These are phyloP conservation scores for Sphagnurus paluster DNA, from an alignment of 1,284 basidiomycete species.

Conservation along the genomic window DNA sequence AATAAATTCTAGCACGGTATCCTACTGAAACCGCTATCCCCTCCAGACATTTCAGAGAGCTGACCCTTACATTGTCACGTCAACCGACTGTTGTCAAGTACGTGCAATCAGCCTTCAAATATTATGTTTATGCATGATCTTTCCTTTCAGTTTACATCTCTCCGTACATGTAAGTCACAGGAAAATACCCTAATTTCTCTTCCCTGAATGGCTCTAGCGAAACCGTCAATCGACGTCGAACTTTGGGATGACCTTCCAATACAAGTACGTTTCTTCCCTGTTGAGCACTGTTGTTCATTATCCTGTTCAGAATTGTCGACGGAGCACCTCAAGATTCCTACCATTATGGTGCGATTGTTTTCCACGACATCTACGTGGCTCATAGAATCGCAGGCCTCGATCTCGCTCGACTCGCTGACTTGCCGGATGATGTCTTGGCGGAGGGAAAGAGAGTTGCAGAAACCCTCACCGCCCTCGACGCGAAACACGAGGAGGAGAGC, in stretches of 20 bases:
- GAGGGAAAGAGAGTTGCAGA: conserved; percentile 65
- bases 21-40: not conserved
- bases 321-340: conserved; percentile 56
- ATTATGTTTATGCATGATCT: conserved; percentile 21
- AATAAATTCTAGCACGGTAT: not conserved
- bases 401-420: conserved; percentile 79
- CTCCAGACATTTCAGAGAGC: conserved; percentile 69
- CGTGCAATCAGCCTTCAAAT: conserved; percentile 29
- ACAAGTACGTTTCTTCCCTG: conserved; percentile 74
- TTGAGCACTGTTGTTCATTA: not conserved
- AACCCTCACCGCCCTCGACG: conserved; percentile 60
- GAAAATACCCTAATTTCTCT: not conserved
- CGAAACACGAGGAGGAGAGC: conserved; percentile 57
- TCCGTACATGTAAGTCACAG: conserved; percentile 64
- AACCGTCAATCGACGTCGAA: conserved; percentile 51
- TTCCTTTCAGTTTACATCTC: conserved; percentile 67
- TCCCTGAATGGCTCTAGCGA: conserved; percentile 43
- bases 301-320: conserved; percentile 57
- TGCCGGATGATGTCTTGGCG: conserved; percentile 67
- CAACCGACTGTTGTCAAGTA: conserved; percentile 77
- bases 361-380: conserved; percentile 1
- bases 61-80: conserved; percentile 68
- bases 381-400: conserved; percentile 75
- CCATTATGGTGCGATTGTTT: conserved; percentile 59
- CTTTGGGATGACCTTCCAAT: conserved; percentile 75